Evolutionary conservation across 2,329 filamentous ascomycete genomes (phyloP).

Genomic region (Tolypocladium tropicale): DNA sequence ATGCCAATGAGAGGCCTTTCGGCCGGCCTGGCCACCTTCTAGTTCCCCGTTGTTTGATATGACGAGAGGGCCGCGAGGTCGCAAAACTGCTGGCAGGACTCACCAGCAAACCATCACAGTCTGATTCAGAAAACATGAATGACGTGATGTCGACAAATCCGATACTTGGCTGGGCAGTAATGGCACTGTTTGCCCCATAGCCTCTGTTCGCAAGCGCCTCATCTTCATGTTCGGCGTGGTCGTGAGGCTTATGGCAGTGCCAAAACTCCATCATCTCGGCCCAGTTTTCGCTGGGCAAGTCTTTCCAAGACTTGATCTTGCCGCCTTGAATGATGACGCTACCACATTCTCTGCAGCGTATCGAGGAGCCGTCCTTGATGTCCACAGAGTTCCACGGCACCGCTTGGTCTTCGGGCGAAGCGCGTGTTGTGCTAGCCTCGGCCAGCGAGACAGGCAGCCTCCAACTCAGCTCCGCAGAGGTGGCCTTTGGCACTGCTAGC

Average conservation of each 20-base stretch:
- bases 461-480: slow-evolving; percentile 36
- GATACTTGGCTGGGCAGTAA: slow-evolving; percentile 53
- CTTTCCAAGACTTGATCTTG: slow-evolving; percentile 60
- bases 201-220: slow-evolving; percentile 53
- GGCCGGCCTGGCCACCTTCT: slow-evolving; percentile 54
- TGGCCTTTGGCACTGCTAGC: slow-evolving; percentile 26
- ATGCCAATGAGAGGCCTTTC: slow-evolving; percentile 37
- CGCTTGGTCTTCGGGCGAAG: slow-evolving; percentile 24
- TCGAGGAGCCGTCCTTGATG: slow-evolving; percentile 25
- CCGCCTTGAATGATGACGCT: slow-evolving; percentile 25
- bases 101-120: slow-evolving; percentile 44
- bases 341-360: slow-evolving; percentile 33
- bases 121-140: slow-evolving; percentile 57
- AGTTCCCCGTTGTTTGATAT: slow-evolving; percentile 23
- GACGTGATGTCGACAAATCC: slow-evolving; percentile 76
- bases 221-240: slow-evolving; percentile 35
- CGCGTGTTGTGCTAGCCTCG: slow-evolving; percentile 13
- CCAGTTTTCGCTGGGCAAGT: slow-evolving; percentile 94
- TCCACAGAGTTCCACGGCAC: slow-evolving; percentile 48
- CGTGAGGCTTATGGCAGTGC: slow-evolving; percentile 92
- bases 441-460: slow-evolving; percentile 33
- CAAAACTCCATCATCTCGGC: slow-evolving; percentile 99
- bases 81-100: slow-evolving; percentile 13
- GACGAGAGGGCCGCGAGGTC: background rate
- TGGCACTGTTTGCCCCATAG: slow-evolving; percentile 72